A percentile compares a stretch with the other conserved stretches of the same genome.
Conservation (phyloP, 1,284 basidiomycete genomes). For the Trichosporon coremiiforme region DNA sequence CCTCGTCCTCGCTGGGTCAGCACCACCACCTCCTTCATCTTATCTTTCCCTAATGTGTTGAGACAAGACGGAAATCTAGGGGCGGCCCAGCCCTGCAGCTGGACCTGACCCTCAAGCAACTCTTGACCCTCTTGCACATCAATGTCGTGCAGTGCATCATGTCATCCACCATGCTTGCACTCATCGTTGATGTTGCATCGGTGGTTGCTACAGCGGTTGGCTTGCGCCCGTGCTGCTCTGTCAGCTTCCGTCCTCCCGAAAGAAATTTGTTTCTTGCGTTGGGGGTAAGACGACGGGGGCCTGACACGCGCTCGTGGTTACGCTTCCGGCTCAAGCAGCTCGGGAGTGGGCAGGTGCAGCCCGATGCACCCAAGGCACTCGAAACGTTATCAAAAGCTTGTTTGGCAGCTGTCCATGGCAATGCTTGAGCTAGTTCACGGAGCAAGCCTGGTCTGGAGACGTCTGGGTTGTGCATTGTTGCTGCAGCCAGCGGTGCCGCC, state of each 20-base stretch:
- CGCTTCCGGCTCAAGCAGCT: neutral
- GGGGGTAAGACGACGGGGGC: conserved; percentile 6
- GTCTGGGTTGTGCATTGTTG: too few relatives aligned
- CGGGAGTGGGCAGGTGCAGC: neutral
- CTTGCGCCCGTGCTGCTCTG: neutral
- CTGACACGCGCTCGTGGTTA: conserved; percentile 13
- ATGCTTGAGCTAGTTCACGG: neutral
- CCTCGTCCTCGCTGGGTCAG: conserved; percentile 1
- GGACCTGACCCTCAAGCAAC: conserved; percentile 30
- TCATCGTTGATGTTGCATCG: conserved; percentile 6
- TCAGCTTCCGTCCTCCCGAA: neutral
- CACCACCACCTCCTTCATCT: conserved; percentile 23
- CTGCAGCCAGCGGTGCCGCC: too few relatives aligned
- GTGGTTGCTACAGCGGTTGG: neutral
- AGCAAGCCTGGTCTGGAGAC: neutral
- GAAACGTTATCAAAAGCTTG: neutral
- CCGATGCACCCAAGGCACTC: conserved; percentile 10
- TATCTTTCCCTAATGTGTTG: conserved; percentile 35
- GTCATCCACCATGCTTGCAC: conserved; percentile 14
- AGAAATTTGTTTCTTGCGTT: neutral
- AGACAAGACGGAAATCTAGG: conserved; percentile 36
- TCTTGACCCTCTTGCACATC: neutral
- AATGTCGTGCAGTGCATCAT: conserved; percentile 7
- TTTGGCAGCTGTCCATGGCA: neutral
- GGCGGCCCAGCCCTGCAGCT: conserved; percentile 29